Base-by-base conservation (phyloP, 2,329 filamentous ascomycete genomes). In the Pseudogymnoascus sp. region DNA sequence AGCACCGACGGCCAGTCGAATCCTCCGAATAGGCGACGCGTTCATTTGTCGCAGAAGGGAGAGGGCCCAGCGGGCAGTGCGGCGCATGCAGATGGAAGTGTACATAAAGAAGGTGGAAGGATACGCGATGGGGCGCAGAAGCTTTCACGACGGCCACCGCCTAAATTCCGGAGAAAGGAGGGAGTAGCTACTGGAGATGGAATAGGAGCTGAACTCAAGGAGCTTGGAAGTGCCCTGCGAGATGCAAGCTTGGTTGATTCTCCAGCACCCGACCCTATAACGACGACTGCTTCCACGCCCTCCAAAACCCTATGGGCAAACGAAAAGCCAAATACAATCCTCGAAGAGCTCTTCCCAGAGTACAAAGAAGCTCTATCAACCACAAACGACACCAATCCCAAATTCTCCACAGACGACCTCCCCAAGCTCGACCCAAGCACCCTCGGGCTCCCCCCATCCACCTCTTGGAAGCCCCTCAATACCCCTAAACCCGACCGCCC, bases 311-410 rank as follows among this genome's bases (percentile, higher is more conserved):
- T 53, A 53, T 24, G 47, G 31, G 24, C 61, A 72, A 72, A 64
- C 68, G 68, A 66, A 68, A 67, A 37, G 44, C 47, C 29, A 7
- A 38, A 40, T 37, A 38, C 33, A 31, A 38, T 59, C 35, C 44
- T 29, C 33, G 24, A 40, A 21, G 35, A 60, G 40, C 62, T 56
- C 26, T 29, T 29, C 31, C 62, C 26, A 37, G 47, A 50, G 14
- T 59, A 61, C 47, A 53, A 53, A 53, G 47, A 53, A 10, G 47
- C 47, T 29, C 62, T n/a, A 29, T 24, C 19, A 31, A 8, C 6
- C 19, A 26, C 59, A 19, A 40, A 11, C 31, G 10, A 38, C 16
- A 62, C 50, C 29, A 56, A 31, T 6, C 13, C 33, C 14, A 29
- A 33, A 24, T 7, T 40, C 13, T 37, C 33, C 47, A 60, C 56